Conservation (phyloP, 1,284 basidiomycete genomes). For the Trichosporon inkin region DNA sequence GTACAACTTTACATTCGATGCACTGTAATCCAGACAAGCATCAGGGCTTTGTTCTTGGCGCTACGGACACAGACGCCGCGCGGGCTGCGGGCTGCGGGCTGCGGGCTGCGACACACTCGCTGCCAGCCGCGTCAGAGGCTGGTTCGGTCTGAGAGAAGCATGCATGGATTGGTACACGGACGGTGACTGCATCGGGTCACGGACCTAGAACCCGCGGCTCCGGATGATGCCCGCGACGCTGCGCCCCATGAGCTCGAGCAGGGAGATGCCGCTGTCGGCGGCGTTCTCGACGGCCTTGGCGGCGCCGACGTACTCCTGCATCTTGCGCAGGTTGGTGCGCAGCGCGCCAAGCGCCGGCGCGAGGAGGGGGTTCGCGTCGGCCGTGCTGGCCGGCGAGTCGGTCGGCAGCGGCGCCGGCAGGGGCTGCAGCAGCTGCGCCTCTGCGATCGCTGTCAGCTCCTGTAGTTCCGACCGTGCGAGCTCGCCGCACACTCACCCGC, state of each 20-base stretch:
- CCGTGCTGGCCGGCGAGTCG: not conserved
- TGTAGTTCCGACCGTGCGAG: too few species aligned
- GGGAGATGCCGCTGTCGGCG: slow-evolving; percentile 29
- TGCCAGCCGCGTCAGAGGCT: too few species aligned
- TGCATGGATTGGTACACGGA: too few species aligned
- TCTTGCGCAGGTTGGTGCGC: slow-evolving; percentile 26
- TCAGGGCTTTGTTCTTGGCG: too few species aligned
- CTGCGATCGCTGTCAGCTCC: slow-evolving; percentile 26
- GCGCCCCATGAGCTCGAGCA: slow-evolving; percentile 31
- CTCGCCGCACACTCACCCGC: slow-evolving; percentile 26
- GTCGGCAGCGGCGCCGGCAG: slow-evolving; percentile 15
- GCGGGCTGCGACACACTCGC: too few species aligned
- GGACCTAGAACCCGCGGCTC: slow-evolving; percentile 36
- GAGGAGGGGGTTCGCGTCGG: slow-evolving; percentile 30
- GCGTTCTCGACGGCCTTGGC: slow-evolving; percentile 27
- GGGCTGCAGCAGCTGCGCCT: slow-evolving; percentile 40
- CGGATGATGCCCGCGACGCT: slow-evolving; percentile 34
- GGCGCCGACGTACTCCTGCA: slow-evolving; percentile 19
- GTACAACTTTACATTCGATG: too few species aligned
- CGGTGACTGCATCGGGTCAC: too few species aligned
- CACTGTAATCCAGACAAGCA: too few species aligned
- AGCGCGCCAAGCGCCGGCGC: slow-evolving; percentile 29
- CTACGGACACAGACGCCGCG: too few species aligned
- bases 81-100: too few species aligned
- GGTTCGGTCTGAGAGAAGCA: too few species aligned